phyloP scores from a whole-genome alignment of 2,329 filamentous ascomycete species.

The Penicillium sclerotiorum region DNA sequence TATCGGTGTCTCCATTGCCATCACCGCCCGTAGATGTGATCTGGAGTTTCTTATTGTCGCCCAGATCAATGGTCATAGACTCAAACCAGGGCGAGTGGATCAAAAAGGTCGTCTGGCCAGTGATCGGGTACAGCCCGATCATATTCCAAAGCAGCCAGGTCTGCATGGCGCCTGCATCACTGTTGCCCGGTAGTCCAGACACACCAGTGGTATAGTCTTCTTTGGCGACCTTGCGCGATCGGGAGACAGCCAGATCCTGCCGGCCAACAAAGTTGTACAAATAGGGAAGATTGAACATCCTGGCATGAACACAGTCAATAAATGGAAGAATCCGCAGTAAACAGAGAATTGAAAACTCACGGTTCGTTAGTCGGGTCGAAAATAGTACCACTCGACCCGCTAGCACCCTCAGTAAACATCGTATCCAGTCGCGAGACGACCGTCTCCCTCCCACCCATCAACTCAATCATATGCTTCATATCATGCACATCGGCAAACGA shows the following conservation, averaged over 20 bases:
- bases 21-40: slow-evolving; percentile 58
- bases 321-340: background rate
- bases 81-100: slow-evolving; percentile 66
- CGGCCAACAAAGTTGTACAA: slow-evolving; percentile 68
- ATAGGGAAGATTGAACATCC: slow-evolving; percentile 65
- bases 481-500: slow-evolving; percentile 72
- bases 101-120: slow-evolving; percentile 69
- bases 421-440: slow-evolving; percentile 55
- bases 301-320: slow-evolving; percentile 3
- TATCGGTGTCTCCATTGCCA: slow-evolving; percentile 46
- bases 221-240: slow-evolving; percentile 62
- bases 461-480: slow-evolving; percentile 56
- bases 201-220: slow-evolving; percentile 60
- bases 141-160: slow-evolving; percentile 70
- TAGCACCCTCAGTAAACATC: slow-evolving; percentile 52
- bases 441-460: slow-evolving; percentile 55
- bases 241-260: slow-evolving; percentile 63
- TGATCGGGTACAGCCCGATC: slow-evolving; percentile 69
- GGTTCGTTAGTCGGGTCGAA: slow-evolving; percentile 72
- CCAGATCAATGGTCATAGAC: slow-evolving; percentile 62
- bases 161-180: slow-evolving; percentile 73
- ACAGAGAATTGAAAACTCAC: slow-evolving; percentile 32
- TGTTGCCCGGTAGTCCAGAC: slow-evolving; percentile 67
- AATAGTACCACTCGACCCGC: slow-evolving; percentile 52
- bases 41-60: slow-evolving; percentile 55